These are phyloP conservation scores for Dimocarpus longan DNA, from an alignment of 345 rosid species.

Conservation along the genomic window DNA sequence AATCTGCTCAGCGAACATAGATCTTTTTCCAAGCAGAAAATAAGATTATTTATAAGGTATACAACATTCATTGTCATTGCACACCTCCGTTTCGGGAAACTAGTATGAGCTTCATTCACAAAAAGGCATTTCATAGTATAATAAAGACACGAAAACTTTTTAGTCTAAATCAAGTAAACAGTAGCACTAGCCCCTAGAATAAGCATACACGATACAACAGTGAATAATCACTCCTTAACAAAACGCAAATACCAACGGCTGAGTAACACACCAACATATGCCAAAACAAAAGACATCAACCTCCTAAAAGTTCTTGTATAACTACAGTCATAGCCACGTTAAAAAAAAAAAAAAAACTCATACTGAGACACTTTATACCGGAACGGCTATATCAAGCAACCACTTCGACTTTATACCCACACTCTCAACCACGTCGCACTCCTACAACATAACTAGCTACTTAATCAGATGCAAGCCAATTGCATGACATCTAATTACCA, in stretches of 20 bases:
- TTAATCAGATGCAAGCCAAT: neutral
- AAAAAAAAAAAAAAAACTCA: too few species aligned
- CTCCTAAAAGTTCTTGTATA: neutral
- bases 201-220: neutral
- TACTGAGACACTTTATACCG: neutral
- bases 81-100: neutral
- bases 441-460: neutral
- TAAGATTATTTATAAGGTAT: neutral
- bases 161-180: neutral
- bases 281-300: neutral
- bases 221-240: neutral
- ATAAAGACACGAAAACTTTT: neutral
- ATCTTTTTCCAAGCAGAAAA: neutral
- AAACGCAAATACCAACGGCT: neutral
- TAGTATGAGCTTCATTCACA: neutral
- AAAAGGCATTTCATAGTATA: neutral
- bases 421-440: neutral
- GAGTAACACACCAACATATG: neutral
- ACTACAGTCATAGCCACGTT: neutral
- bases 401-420: neutral
- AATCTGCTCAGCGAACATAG: neutral
- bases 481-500: neutral
- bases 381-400: neutral
- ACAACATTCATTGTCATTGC: neutral
- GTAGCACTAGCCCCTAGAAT: neutral